Evolutionary conservation across 208 protist genomes (phyloP).

Genomic region (Crithidia expoeki): DNA sequence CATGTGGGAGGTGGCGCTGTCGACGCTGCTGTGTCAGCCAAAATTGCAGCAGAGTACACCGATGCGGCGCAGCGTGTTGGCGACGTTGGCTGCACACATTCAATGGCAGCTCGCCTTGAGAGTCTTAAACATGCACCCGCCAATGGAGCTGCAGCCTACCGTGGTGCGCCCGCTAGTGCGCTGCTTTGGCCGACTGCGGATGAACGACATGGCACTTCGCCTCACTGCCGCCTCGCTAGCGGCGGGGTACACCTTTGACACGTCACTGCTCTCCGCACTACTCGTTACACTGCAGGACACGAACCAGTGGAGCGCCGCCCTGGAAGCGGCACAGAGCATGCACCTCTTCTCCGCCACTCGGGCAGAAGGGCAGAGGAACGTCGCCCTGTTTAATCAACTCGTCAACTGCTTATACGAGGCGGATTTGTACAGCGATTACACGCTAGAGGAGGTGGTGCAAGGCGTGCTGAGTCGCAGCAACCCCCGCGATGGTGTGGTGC

Average conservation of each 20-base stretch:
- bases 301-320: slow-evolving; percentile 54
- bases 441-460: slow-evolving; percentile 56
- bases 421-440: slow-evolving; percentile 60
- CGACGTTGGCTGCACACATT: slow-evolving; percentile 40
- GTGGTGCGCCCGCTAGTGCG: slow-evolving; percentile 72
- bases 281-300: slow-evolving; percentile 49
- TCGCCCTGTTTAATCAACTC: slow-evolving; percentile 46
- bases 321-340: slow-evolving; percentile 52
- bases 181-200: slow-evolving; percentile 40
- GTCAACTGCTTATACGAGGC: slow-evolving; percentile 72
- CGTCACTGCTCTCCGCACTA: slow-evolving; percentile 60
- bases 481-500: slow-evolving; percentile 25
- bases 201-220: slow-evolving; percentile 47
- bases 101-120: slow-evolving; percentile 56
- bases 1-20: slow-evolving; percentile 77
- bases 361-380: slow-evolving; percentile 30
- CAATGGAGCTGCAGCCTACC: slow-evolving; percentile 33
- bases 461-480: slow-evolving; percentile 59
- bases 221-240: slow-evolving; percentile 58
- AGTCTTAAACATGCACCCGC: slow-evolving; percentile 27
- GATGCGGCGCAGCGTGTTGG: slow-evolving; percentile 56
- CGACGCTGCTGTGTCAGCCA: slow-evolving; percentile 42
- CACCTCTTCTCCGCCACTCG: slow-evolving; percentile 60
- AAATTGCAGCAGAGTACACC: slow-evolving; percentile 30
- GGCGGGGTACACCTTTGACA: slow-evolving; percentile 50